These are phyloP conservation scores for Hydnomerulius pinastri DNA, from an alignment of 768 basidiomycete genomes.

Conservation along the genomic window DNA sequence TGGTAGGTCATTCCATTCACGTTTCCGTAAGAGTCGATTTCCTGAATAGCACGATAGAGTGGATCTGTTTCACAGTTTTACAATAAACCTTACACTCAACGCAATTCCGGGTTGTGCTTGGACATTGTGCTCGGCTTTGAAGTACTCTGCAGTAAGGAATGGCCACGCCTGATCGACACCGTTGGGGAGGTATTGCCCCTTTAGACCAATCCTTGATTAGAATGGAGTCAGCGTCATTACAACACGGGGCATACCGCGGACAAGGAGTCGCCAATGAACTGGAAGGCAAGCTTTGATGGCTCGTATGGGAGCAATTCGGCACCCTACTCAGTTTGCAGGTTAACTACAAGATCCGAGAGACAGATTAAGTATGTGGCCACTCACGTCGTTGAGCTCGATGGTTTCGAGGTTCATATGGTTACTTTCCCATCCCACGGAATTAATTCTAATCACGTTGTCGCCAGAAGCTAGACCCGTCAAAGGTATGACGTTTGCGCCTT, in stretches of 20 bases:
- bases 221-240: constrained; percentile 1
- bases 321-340: constrained; percentile 37
- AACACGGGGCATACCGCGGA: constrained; percentile 43
- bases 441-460: constrained; percentile 42
- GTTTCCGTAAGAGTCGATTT: constrained; percentile 53
- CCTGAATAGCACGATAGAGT: constrained; percentile 28
- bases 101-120: constrained; percentile 58
- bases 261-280: constrained; percentile 61
- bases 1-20: constrained; percentile 49
- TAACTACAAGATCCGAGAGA: neutral
- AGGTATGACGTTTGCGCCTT: constrained; percentile 47
- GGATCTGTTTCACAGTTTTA: neutral
- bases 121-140: constrained; percentile 53
- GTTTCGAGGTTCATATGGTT: constrained; percentile 56
- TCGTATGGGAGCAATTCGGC: constrained; percentile 47
- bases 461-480: constrained; percentile 15
- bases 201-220: neutral
- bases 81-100: constrained; percentile 36
- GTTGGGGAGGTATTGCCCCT: constrained; percentile 56
- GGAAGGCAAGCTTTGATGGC: constrained; percentile 47
- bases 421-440: constrained; percentile 61
- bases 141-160: constrained; percentile 49
- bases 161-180: constrained; percentile 63
- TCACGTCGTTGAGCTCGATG: constrained; percentile 46
- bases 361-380: neutral